Percentiles rank a stretch among this genome's conserved stretches.
Conservation (phyloP, 345 rosid genomes). For the Eucalyptus leucophloia region DNA sequence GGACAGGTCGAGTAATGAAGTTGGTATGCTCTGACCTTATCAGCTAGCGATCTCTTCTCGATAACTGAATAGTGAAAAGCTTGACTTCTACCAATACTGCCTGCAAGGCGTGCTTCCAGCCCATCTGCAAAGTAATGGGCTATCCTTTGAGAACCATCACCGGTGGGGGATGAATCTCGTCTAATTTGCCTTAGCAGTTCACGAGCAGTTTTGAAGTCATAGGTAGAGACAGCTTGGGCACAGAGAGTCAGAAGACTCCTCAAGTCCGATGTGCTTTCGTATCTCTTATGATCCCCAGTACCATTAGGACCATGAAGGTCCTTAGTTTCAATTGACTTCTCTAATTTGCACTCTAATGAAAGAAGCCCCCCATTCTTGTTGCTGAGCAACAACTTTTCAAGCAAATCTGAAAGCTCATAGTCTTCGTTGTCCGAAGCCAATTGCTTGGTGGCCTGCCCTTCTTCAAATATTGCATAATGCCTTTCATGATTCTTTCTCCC, state of each 20-base stretch:
- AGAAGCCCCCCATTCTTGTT: neutral
- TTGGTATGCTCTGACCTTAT: constrained; percentile 15
- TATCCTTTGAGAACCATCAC: constrained; percentile 33
- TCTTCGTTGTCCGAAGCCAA: constrained; percentile 26
- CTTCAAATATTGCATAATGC: constrained; percentile 25
- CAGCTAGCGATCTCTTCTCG: constrained; percentile 2
- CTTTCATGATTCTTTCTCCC: constrained; percentile 47
- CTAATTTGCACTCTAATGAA: neutral
- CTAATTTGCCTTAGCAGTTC: constrained; percentile 25
- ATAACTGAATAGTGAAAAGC: neutral
- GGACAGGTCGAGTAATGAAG: constrained; percentile 11
- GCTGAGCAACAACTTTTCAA: constrained; percentile 39
- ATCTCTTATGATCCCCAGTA: neutral
- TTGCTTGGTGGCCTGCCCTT: constrained; percentile 50
- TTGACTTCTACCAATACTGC: neutral
- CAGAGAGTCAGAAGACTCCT: constrained; percentile 33
- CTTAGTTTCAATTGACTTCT: neutral
- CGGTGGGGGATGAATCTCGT: constrained; percentile 16
- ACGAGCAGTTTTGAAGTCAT: constrained; percentile 12
- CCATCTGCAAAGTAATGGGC: constrained; percentile 41
- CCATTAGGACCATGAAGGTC: neutral
- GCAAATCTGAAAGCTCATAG: constrained; percentile 48
- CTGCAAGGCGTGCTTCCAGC: constrained; percentile 32
- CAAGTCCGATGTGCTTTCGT: constrained; percentile 19
- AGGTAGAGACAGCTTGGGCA: constrained; percentile 25